Conservation (phyloP, 2,329 filamentous ascomycete genomes). For the Monilinia fructicola region DNA sequence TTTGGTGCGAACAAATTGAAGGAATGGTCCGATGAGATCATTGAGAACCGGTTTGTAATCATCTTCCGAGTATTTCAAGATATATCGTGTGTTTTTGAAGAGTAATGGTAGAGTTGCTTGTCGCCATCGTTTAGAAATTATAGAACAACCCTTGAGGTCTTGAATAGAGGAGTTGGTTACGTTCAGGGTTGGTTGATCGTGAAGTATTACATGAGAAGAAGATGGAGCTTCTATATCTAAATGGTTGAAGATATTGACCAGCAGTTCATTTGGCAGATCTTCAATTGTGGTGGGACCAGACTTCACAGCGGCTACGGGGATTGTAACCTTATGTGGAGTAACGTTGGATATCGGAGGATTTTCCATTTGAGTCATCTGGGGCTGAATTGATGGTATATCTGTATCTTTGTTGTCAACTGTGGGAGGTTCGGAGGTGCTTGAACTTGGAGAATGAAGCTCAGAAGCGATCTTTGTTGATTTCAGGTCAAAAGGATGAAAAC, state of each 20-base stretch:
- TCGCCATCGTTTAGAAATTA: conserved; percentile 55
- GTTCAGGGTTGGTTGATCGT: conserved; percentile 49
- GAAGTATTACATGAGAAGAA: conserved; percentile 44
- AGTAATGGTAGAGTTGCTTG: conserved; percentile 53
- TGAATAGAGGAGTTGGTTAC: conserved; percentile 44
- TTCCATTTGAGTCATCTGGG: background rate
- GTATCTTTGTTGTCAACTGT: background rate
- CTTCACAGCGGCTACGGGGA: background rate
- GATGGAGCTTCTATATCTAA: conserved; percentile 54
- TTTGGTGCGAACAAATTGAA: conserved; percentile 43
- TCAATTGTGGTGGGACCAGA: conserved; percentile 28
- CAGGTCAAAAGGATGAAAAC: background rate
- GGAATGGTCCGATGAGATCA: conserved; percentile 33
- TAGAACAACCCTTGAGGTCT: conserved; percentile 57
- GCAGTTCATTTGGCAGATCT: conserved; percentile 59
- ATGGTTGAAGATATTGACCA: conserved; percentile 56
- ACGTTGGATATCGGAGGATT: background rate
- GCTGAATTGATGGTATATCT: background rate
- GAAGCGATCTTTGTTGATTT: background rate
- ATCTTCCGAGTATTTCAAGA: conserved; percentile 34
- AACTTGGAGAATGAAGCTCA: background rate
- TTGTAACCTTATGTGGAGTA: conserved; percentile 1
- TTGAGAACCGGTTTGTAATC: conserved; percentile 25
- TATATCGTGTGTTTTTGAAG: conserved; percentile 54
- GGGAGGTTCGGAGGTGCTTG: background rate